Evolutionary conservation across 2,329 filamentous ascomycete genomes (phyloP), one percentile per base, ranked within the genome.

Genomic region (Hysterium pulicare): DNA sequence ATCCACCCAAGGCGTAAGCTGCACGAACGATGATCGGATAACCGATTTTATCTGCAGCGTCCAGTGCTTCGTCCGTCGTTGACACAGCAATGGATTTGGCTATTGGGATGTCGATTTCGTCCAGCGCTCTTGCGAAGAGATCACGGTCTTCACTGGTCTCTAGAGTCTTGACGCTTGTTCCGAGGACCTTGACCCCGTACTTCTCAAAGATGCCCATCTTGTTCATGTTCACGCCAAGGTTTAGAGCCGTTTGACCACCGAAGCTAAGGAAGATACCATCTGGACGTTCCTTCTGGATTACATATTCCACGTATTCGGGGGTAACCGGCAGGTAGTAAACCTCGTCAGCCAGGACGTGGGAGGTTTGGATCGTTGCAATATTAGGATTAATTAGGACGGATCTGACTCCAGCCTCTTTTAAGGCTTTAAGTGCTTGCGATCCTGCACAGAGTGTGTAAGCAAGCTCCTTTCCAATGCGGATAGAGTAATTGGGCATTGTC

Each of bases 11-110:
- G 44, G 93, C 93, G 66, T 95, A 98, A 24, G 93, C 93, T 53
- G 93, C 94, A 66, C 93, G 90, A 54, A 97, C 90, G 59, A 98
- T 98, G 64, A 98, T 95, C 50, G 93, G 93, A 67, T 97, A 98
- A 54, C 93, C 91, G 58, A 98, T 83, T 54, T 82, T 79, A 49
- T 87, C 79, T 24, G 91, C 93, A 47, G 93, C 93, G 28, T 87
- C 82, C 39, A 98, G 77, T 47, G 93, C 93, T 66, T 96, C 90
- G 43, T 97, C 93, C 47, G 97, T 78, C 28, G 90, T 95, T 57
- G 82, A 78, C 46, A 96, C 91, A 49, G 93, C 93, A 58, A 95
- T 90, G 6, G 90, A 96, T 73, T 96, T 87, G 42, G 93, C 93
- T 59, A 97, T 96, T 46, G 93, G 93, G 57, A 97, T 97, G 64